Evolutionary conservation across 2,329 filamentous ascomycete species (phyloP).

Genomic region (Claviceps humidiphila): DNA sequence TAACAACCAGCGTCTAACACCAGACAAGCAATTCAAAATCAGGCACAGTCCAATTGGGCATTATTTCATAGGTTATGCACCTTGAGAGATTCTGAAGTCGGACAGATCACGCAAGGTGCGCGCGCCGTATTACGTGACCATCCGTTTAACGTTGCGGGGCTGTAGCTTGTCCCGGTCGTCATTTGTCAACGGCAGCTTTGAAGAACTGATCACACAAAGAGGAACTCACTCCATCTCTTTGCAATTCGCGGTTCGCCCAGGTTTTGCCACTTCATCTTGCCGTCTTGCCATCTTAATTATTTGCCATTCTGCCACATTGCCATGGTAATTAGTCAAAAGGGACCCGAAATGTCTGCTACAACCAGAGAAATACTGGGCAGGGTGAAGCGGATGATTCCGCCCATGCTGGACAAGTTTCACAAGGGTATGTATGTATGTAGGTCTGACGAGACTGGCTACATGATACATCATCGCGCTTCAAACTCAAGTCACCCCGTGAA

Average conservation of each 20-base stretch:
- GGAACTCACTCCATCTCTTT: neutral
- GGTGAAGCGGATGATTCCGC: conserved; percentile 82
- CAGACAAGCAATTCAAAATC: too few relatives aligned
- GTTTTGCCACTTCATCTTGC: neutral
- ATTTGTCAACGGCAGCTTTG: neutral
- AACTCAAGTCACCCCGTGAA: neutral
- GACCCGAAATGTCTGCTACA: conserved; percentile 46
- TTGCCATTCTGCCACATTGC: neutral
- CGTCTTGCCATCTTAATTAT: neutral
- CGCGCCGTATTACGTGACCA: neutral
- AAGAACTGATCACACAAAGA: neutral
- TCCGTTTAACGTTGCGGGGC: neutral
- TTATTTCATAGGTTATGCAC: too few relatives aligned
- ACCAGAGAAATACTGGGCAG: conserved; percentile 66
- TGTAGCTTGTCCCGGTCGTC: neutral
- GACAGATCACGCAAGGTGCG: neutral
- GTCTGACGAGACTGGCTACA: neutral
- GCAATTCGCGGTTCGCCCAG: neutral
- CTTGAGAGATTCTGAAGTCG: neutral
- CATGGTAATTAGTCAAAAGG: conserved; percentile 12
- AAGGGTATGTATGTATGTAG: conserved; percentile 54
- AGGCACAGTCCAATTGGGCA: too few relatives aligned
- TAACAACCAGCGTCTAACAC: too few relatives aligned
- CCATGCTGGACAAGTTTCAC: conserved; percentile 90
- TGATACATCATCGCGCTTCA: neutral